phyloP scores from a whole-genome alignment of 768 basidiomycete species.

The Mycena latifolia region DNA sequence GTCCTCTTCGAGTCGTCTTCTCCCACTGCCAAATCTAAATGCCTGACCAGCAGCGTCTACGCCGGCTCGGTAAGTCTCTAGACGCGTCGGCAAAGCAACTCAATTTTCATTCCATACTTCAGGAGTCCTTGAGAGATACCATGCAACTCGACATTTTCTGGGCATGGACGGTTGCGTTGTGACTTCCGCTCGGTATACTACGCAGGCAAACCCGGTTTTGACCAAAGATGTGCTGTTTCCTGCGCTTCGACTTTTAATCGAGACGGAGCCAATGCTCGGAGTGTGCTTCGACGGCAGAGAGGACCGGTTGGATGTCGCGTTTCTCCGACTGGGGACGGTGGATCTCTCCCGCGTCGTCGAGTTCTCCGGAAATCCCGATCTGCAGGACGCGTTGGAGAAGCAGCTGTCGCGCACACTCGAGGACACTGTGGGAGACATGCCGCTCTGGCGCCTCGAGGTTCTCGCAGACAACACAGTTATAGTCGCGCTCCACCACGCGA shows the following conservation, averaged over 20 bases:
- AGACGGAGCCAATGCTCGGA: constrained; percentile 42
- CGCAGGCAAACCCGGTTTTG: constrained; percentile 28
- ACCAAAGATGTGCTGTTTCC: constrained; percentile 39
- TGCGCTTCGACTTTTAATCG: constrained; percentile 41
- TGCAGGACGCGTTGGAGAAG: constrained; percentile 39
- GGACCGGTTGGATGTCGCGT: constrained; percentile 35
- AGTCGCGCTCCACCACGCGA: constrained; percentile 51
- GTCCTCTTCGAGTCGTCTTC: too few species aligned
- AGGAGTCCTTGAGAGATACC: constrained; percentile 50
- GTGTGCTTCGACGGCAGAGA: constrained; percentile 38
- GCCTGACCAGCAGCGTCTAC: too few species aligned
- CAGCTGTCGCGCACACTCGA: constrained; percentile 43
- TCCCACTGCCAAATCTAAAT: too few species aligned
- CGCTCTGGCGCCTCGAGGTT: constrained; percentile 53
- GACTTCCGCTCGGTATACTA: constrained; percentile 44
- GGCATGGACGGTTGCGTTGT: constrained; percentile 48
- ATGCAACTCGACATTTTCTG: constrained; percentile 45
- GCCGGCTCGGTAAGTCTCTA: too few species aligned
- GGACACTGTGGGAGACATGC: constrained; percentile 36
- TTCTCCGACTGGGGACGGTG: constrained; percentile 42
- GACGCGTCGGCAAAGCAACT: too few species aligned
- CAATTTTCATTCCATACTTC: neutral
- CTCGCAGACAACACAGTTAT: constrained; percentile 45
- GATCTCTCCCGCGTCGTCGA: constrained; percentile 45
- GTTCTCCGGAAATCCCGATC: constrained; percentile 39